phyloP scores from a whole-genome alignment of 345 rosid genomes.

The Eucalyptus fibrosa region DNA sequence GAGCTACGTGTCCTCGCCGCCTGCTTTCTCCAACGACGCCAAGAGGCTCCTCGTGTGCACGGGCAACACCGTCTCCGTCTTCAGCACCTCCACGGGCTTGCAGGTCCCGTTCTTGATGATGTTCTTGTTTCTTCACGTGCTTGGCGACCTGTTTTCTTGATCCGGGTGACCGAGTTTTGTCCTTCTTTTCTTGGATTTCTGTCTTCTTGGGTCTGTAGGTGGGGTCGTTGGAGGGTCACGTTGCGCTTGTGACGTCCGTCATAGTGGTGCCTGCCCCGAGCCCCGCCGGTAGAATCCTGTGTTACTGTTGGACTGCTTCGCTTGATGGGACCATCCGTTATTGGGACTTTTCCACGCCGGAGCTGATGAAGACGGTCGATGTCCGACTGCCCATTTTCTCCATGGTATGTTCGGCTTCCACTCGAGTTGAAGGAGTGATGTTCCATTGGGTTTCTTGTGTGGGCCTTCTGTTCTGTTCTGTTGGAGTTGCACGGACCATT shows the following conservation, averaged over 20 bases:
- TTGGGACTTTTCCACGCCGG: constrained; percentile 85
- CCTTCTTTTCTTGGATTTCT: background rate
- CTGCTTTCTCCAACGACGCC: constrained; percentile 89
- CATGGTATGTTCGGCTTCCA: constrained; percentile 32
- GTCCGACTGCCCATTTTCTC: constrained; percentile 52
- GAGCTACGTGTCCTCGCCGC: constrained; percentile 59
- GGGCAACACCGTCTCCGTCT: constrained; percentile 57
- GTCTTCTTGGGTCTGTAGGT: constrained; percentile 16
- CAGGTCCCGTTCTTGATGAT: constrained; percentile 19
- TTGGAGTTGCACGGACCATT: background rate
- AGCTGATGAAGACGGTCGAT: constrained; percentile 58
- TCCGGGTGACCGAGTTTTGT: constrained; percentile 15
- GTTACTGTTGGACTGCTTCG: constrained; percentile 90
- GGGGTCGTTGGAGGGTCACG: constrained; percentile 72
- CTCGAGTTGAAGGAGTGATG: background rate
- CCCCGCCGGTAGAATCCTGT: constrained; percentile 41
- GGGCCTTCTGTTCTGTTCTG: background rate
- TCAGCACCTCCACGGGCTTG: constrained; percentile 79
- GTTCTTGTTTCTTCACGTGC: background rate
- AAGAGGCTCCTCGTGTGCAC: constrained; percentile 80
- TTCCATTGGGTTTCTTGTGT: background rate
- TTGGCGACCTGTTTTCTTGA: background rate
- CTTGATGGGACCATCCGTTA: constrained; percentile 81
- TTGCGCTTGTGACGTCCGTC: constrained; percentile 61
- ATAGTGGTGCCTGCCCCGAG: constrained; percentile 55